Conservation (phyloP, 2,329 filamentous ascomycete species). For the Atkinsonella texensis region DNA sequence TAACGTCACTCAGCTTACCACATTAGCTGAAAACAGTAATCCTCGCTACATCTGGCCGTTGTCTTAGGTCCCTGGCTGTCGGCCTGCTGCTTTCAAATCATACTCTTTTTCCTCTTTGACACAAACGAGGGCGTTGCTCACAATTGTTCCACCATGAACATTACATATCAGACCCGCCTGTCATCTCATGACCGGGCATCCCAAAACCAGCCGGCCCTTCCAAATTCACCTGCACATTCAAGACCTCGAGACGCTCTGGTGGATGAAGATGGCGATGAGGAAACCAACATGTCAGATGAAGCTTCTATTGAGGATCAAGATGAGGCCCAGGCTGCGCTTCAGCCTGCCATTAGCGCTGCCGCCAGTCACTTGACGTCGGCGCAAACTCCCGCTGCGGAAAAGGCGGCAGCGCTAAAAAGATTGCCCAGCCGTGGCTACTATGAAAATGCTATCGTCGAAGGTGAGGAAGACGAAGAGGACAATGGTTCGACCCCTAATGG, state of each 20-base stretch:
- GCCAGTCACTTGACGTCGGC: conserved; percentile 44
- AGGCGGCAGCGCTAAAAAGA: conserved; percentile 41
- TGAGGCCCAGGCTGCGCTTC: conserved; percentile 47
- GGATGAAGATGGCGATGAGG: conserved; percentile 8
- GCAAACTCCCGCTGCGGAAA: conserved; percentile 45
- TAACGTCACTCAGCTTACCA: neutral
- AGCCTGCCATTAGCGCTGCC: conserved; percentile 43
- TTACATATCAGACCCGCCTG: neutral
- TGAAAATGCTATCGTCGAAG: conserved; percentile 9
- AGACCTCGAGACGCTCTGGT: neutral
- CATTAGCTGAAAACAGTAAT: neutral
- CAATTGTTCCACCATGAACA: neutral
- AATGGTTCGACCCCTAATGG: conserved; percentile 8
- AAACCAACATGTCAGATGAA: conserved; percentile 9
- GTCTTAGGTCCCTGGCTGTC: neutral
- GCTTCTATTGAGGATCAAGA: conserved; percentile 32
- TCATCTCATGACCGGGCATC: neutral
- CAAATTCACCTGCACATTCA: neutral
- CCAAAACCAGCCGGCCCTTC: neutral
- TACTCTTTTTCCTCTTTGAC: neutral
- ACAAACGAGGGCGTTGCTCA: no score
- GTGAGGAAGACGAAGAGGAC: conserved; percentile 7
- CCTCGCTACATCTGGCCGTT: neutral
- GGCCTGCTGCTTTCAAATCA: neutral
- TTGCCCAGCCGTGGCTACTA: conserved; percentile 15